Evolutionary conservation across 2,329 filamentous ascomycete genomes (phyloP), one percentile per base, ranked within the genome.

Genomic region (Allantophomopsis lycopodina): DNA sequence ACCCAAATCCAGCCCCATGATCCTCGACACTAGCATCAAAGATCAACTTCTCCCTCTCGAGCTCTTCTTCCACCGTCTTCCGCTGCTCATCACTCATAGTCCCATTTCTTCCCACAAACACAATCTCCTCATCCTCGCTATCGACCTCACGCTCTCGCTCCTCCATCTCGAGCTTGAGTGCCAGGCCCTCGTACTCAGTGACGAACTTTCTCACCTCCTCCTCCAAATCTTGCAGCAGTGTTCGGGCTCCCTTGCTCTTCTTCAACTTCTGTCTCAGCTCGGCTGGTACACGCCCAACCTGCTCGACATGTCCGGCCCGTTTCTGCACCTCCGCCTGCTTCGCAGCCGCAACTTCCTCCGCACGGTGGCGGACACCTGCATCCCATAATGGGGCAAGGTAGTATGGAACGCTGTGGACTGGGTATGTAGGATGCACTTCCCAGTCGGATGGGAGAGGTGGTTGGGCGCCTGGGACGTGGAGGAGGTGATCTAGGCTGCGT

Each of bases 381-480:
- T 94, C 87, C 86, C 87, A 94, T 46, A 86, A 73, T 13, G 82
- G 76, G 2, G 89, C 89, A 40, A 95, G 69, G 54, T 89, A 87
- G 64, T 96, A 96, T 0, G 88, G 91, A 13, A 95, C 77, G 43
- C 72, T 65, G 51, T 81, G 78, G 38, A 85, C 72, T 4, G 79
- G 79, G 58, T 95, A 76, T 12, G 88, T 91, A 2, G 89, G 85
- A 34, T 73, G 77, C 36, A 89, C 73, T 50, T 82, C 73, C 80
- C 83, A 95, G 62, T 98, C 91, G 42, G 68, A 70, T 0, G 87
- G 78, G 35, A 82, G 69, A 1, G 91, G 91, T 1, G 88, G 85
- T 49, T 89, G 76, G 14, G 72, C 84, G 60, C 91, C 81, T 14
- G 91, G 91, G 44, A 96, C 91, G 59, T 79, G 75, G 41, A 94